Base-by-base conservation (phyloP, 2,329 filamentous ascomycete genomes). In the Macroventuria anomochaeta region DNA sequence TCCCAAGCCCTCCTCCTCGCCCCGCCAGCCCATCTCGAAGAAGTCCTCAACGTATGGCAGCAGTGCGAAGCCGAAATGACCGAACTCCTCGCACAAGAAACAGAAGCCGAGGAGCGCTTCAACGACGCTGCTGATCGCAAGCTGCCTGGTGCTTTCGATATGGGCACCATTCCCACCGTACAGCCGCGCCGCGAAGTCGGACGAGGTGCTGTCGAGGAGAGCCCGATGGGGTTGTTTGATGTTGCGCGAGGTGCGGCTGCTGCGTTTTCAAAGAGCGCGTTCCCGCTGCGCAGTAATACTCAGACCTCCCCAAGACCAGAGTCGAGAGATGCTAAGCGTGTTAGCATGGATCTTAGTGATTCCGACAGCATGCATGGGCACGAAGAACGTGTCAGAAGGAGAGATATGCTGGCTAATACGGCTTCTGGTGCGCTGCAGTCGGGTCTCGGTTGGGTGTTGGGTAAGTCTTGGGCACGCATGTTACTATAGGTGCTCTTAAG, bases 61-160 rank as follows among this genome's bases (percentile, higher is more conserved):
- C 82, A 88, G 37, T 92, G 89, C 60, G 90, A 96, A 67, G 88
- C 91, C 64, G 89, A 93, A 69, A 84, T 91, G 43, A 87, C 87
- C 43, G 80, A 81, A 0, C 81, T 88, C 3, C 79, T 90, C 12
- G 82, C 82, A 42, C 82, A 86, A 28, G 89, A 93, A 64, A 83
- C 84, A 4, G 85, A 83, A 49, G 83, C 83, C 34, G 90, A 91
- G 65, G 78, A 82, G n/a, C 85, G 84, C 2, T 91, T 89, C 82
- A 88, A 91, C 65, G 82, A 85, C 11, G 81, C 82, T 13, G 87
- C 82, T 1, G 86, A 90, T 61, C 68, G 81, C 32, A 79, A 81
- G 51, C 48, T 83, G 2, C 79, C 81, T 0, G 80, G 80, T 5
- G 74, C 76, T 6, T 82, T 81, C 55, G 67, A 71, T 2, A 33